Evolutionary conservation across 2,329 filamentous ascomycete genomes (phyloP).

Genomic region (Fusarium proliferatum): DNA sequence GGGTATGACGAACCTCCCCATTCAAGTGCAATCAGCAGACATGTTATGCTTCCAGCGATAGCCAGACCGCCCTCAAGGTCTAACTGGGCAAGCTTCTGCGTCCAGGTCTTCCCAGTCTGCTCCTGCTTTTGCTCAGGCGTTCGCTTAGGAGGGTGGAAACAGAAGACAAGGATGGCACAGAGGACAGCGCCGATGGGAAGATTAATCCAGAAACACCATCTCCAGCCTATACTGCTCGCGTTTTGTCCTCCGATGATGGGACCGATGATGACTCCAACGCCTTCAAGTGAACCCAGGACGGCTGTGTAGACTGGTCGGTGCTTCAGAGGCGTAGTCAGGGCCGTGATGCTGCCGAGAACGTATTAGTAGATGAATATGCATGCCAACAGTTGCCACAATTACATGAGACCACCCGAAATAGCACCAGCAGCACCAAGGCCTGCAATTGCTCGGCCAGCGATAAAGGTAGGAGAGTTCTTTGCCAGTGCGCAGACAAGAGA

Average conservation of each 20-base stretch:
- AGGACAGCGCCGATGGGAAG: not conserved
- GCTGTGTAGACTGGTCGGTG: not conserved
- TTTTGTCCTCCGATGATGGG: not conserved
- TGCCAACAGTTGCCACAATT: not conserved
- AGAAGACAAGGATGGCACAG: not conserved
- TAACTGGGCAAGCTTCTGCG: not conserved
- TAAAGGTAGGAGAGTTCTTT: not conserved
- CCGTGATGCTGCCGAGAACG: not conserved
- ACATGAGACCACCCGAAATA: not conserved
- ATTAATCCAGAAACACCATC: not conserved
- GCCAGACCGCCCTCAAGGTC: not conserved
- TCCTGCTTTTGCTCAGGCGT: not conserved
- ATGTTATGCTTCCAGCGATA: not conserved
- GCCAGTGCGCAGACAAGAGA: not conserved
- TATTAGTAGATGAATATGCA: no score
- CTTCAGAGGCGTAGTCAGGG: not conserved
- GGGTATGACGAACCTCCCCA: slow-evolving; percentile 6
- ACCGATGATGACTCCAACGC: not conserved
- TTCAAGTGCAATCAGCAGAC: slow-evolving; percentile 5
- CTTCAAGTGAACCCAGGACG: not conserved
- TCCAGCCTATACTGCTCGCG: not conserved
- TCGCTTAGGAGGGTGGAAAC: not conserved
- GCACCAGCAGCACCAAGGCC: not conserved
- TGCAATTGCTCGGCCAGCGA: not conserved
- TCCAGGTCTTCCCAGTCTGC: not conserved